These are phyloP conservation scores for Calonectria honghensis DNA, from an alignment of 2,329 filamentous ascomycete genomes.

Conservation along the genomic window DNA sequence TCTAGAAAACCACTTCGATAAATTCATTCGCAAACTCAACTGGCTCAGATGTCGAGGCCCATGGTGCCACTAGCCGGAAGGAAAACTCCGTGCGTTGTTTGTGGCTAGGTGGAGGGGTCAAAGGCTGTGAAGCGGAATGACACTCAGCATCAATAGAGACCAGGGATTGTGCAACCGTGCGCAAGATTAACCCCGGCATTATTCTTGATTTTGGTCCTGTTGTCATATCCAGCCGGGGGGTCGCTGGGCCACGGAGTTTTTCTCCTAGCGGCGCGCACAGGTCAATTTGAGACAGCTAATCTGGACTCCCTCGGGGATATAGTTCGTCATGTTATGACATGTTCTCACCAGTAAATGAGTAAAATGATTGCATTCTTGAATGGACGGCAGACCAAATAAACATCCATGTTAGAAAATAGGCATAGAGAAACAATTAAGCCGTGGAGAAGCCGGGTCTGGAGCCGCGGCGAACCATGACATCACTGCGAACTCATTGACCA, in stretches of 20 bases:
- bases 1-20: background rate
- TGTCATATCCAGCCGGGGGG: constrained; percentile 1
- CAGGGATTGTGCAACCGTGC: background rate
- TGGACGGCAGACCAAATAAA: constrained; percentile 8
- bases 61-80: background rate
- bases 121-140: constrained; percentile 41
- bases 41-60: background rate
- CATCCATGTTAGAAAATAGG: background rate
- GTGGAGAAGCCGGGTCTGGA: constrained; percentile 14
- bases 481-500: background rate
- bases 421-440: constrained; percentile 14
- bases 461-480: constrained; percentile 14
- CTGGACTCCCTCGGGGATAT: background rate
- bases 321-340: background rate
- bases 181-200: constrained; percentile 14
- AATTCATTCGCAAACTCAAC: background rate
- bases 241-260: background rate
- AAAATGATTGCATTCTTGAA: background rate
- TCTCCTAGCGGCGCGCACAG: constrained; percentile 15
- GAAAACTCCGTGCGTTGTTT: constrained; percentile 34
- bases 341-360: background rate
- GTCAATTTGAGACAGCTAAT: background rate
- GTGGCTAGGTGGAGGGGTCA: constrained; percentile 3
- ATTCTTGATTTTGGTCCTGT: constrained; percentile 19
- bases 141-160: constrained; percentile 46